Evolutionary conservation across 228 moss, liverwort and hornwort genomes (phyloP).

Genomic region (Sphagnum magellanicum): DNA sequence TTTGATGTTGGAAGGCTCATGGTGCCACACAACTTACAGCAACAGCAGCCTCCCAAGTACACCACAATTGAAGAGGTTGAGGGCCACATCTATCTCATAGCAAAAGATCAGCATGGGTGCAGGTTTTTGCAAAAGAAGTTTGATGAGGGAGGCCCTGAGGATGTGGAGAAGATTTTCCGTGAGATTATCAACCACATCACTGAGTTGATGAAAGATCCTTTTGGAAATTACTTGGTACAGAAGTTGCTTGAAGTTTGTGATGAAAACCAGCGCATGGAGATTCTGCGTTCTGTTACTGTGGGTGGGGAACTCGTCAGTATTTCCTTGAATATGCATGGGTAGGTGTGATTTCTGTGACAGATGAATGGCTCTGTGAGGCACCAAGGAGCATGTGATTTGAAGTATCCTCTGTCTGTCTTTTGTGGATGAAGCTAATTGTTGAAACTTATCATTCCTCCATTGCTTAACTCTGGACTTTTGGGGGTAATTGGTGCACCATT

Average conservation of each 20-base stretch:
- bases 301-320: slow-evolving; percentile 90
- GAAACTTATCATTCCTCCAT: too few species aligned
- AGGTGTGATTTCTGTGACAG: slow-evolving; percentile 5
- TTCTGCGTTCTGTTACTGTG: slow-evolving; percentile 80
- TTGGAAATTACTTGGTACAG: slow-evolving; percentile 94
- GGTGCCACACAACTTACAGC: slow-evolving; percentile 54
- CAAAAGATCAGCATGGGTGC: slow-evolving; percentile 98
- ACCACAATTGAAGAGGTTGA: slow-evolving; percentile 96
- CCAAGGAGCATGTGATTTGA: too few species aligned
- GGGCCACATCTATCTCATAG: slow-evolving; percentile 87
- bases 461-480: too few species aligned
- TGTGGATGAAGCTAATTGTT: too few species aligned
- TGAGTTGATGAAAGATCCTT: slow-evolving; percentile 96
- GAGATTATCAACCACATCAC: slow-evolving; percentile 97
- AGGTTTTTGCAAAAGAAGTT: slow-evolving; percentile 98
- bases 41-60: slow-evolving; percentile 90
- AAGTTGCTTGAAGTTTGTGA: slow-evolving; percentile 93
- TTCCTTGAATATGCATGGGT: slow-evolving; percentile 99
- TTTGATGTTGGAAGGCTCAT: slow-evolving; percentile 34
- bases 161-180: slow-evolving; percentile 88
- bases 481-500: too few species aligned
- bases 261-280: slow-evolving; percentile 89
- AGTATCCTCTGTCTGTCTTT: too few species aligned
- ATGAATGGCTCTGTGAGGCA: too few species aligned
- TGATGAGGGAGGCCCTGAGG: slow-evolving; percentile 93